Conservation (phyloP, 345 rosid genomes). For the Gossypium turneri region DNA sequence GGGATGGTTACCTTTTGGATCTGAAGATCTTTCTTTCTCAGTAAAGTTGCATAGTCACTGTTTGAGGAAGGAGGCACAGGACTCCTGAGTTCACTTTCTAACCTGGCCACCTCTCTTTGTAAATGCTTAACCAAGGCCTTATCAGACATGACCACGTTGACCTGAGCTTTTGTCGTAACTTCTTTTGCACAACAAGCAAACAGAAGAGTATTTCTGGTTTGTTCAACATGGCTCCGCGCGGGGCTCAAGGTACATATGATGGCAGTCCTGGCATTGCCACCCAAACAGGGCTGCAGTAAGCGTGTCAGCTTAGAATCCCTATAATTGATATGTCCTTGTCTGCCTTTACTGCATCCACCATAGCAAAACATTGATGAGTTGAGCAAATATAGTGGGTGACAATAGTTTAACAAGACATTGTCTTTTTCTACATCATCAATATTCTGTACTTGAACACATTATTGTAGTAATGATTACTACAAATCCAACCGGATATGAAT, state of each 20-base stretch:
- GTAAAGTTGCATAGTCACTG: conserved; percentile 53
- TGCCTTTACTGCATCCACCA: conserved; percentile 69
- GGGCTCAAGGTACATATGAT: conserved; percentile 96
- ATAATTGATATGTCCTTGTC: conserved; percentile 90
- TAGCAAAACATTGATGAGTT: conserved; percentile 16
- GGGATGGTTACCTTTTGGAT: conserved; percentile 65
- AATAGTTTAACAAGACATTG: background rate
- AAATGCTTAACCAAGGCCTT: conserved; percentile 95
- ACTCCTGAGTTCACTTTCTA: conserved; percentile 81
- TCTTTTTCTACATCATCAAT: background rate
- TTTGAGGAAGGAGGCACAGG: conserved; percentile 55
- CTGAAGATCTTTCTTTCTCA: conserved; percentile 88
- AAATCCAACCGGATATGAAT: background rate
- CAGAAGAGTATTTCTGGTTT: conserved; percentile 91
- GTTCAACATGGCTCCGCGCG: conserved; percentile 95
- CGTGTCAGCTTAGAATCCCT: conserved; percentile 97
- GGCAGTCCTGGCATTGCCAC: conserved; percentile 98
- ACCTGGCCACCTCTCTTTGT: conserved; percentile 85
- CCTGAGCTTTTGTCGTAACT: conserved; percentile 92
- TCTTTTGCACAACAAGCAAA: conserved; percentile 98
- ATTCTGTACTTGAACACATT: background rate
- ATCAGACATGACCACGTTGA: conserved; percentile 97
- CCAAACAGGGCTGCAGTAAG: conserved; percentile 87
- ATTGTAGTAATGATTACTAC: background rate
- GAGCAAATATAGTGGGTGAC: background rate